Evolutionary conservation across 495 filamentous ascomycete species (phyloP).

Genomic region (Astrothelium macrocarpum): DNA sequence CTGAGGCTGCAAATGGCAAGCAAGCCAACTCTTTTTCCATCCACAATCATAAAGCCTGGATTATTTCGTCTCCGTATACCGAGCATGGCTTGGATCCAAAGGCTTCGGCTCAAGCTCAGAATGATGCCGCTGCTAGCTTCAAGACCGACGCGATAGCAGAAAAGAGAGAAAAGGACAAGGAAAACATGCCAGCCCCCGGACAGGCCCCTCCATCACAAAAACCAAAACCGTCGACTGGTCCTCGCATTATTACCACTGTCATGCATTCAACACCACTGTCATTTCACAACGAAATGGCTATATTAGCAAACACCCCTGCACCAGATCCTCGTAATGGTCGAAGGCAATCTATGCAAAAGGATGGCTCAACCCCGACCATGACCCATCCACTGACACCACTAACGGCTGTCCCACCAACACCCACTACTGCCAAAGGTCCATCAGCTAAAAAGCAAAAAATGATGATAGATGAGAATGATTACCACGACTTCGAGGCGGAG

Average conservation of each 20-base stretch:
- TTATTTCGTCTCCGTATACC: slow-evolving; percentile 79
- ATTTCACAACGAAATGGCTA: slow-evolving; percentile 59
- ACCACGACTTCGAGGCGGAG: slow-evolving; percentile 64
- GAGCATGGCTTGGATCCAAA: neutral
- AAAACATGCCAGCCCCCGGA: slow-evolving; percentile 44
- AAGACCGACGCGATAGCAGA: slow-evolving; percentile 21
- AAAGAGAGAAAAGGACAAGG: slow-evolving; percentile 31
- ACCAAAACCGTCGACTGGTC: slow-evolving; percentile 47
- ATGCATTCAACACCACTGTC: slow-evolving; percentile 75
- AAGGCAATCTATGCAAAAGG: slow-evolving; percentile 16
- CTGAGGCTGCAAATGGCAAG: slow-evolving; percentile 45
- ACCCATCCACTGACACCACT: slow-evolving; percentile 58
- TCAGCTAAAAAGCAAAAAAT: slow-evolving; percentile 67
- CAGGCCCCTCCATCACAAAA: slow-evolving; percentile 30
- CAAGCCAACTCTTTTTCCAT: slow-evolving; percentile 66
- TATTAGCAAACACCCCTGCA: slow-evolving; percentile 64
- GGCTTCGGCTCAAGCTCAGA: slow-evolving; percentile 14
- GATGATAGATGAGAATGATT: slow-evolving; percentile 60
- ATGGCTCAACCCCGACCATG: slow-evolving; percentile 41
- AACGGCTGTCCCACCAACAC: slow-evolving; percentile 51
- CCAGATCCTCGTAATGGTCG: slow-evolving; percentile 34
- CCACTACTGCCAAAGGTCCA: slow-evolving; percentile 36
- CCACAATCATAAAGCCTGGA: slow-evolving; percentile 77
- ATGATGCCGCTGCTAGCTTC: neutral
- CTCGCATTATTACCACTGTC: slow-evolving; percentile 65